Evolutionary conservation across 2,329 filamentous ascomycete genomes (phyloP), one percentile per base, ranked within the genome.

Genomic region (Penicillium glabrum): DNA sequence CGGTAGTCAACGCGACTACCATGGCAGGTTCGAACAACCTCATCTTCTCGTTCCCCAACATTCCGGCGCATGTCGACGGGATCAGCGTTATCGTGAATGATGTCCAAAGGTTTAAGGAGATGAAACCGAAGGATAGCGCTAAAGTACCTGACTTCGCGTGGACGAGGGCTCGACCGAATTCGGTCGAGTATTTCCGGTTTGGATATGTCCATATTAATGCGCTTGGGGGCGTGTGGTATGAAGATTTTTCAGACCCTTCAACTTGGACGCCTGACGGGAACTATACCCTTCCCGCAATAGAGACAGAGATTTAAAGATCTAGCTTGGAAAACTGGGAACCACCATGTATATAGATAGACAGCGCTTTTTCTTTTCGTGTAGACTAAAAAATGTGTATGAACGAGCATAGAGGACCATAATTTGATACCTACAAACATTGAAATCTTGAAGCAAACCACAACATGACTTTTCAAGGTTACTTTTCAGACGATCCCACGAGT

Each of bases 21-120:
- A 44, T 63, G 6, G 61, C 61, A 1, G 61, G 67, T 39, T 31
- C 55, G 9, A 69, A 71, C 29, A 73, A 60, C 8, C 51, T 79
- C 49, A 61, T 68, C 1, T 78, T 79, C 59, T 61, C 63, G 5
- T 76, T 77, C 56, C 66, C 68, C 2, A 53, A 67, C 3, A 35
- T 75, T 1, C 59, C 64, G 1, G 45, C 65, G 5, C 67, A 70
- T 19, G 69, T 73, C 1, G 83, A 86, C 47, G 85, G 84, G 1
- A 73, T 87, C 16, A 83, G 79, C 43, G 77, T 87, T 5, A 69
- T 87, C 2, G 81, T 87, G 54, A 87, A 87, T 57, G 85, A 87
- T 55, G 84, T 87, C 1, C 82, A 86, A 67, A 75, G 83, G 1
- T 85, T 80, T 60, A 73, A 78, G n/a, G 75, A 77, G 1, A 84